Evolutionary conservation across 768 basidiomycete species (phyloP), one percentile per base, ranked within the genome.

Genomic region (Floccularia luteovirens): DNA sequence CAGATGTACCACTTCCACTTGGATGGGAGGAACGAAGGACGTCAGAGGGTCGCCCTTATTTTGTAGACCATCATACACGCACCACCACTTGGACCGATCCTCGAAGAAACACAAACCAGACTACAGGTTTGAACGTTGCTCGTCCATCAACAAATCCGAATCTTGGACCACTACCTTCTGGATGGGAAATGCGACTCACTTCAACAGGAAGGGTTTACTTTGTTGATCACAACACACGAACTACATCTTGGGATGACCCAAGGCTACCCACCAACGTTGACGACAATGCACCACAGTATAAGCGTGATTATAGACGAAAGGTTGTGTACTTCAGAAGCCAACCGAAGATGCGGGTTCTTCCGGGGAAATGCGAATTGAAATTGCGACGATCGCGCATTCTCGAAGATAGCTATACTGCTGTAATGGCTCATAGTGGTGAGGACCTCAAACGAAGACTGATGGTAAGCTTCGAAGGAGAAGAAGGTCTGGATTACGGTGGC

Each of bases 121-220:
- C 64, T 50, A 50, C 73, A 48, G 53, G 76, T 45, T 52, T 74
- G 48, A 64, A 74, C 43, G 50, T 75, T 51, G 49, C 67, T 12
- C 55, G 75, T 19, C 69, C 67, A 40, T 62, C 70, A 41, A 59
- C 77, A 49, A 75, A 66, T 42, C 60, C 79, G 46, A 68, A 82
- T 47, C 75, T 90, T 13, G 90, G 91, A 0, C 79, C 86, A 5
- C 69, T 94, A 25, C 91, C 91, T 4, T 85, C 82, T 32, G 91
- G 90, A 44, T 94, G 90, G 90, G 91, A 94, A 63, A 93, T 93
- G 91, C 74, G 91, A 14, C 61, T 93, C 38, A 92, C 91, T 1
- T 81, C 82, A 1, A 90, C 85, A 0, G 74, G 75, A 5, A 73
- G 90, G 24, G 82, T 93, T 13, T 94, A 94, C 62, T 94, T 91